Base-by-base conservation (phyloP, 441 rosid genomes). In the Pelargonium australe region DNA sequence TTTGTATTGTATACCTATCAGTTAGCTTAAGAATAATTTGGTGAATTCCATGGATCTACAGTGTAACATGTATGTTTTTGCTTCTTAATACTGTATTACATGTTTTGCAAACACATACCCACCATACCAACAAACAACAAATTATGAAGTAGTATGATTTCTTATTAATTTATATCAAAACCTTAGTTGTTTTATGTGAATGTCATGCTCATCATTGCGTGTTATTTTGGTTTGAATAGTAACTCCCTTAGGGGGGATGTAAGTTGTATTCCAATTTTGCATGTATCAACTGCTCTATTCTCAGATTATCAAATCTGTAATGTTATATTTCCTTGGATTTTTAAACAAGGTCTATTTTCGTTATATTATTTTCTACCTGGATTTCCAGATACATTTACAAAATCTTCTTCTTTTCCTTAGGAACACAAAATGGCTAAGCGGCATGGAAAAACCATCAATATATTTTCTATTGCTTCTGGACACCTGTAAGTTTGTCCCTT, bases 381-480 rank as follows among this genome's bases (percentile, higher is more conserved):
- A 2, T 16, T 31, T 60, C 12, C 14, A 3, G 37, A 60, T 60
- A 60, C 41, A 12, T 11, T 34, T 12, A 14, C 17, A 64, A 75
- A 40, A 31, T 63, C 65, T 68, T 66, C 79, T 53, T 64, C 75
- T 69, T 70, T 66, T 61, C 72, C 51, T 60, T 78, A 90, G 97
- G 90, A 81, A 76, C 85, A 77, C 74, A 80, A 84, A 72, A 89
- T 80, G 80, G 87, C 87, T 70, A 90, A 87, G 45, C 89, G 95
- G 68, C 85, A 71, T 70, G 98, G 98, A 83, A 88, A 85, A 82
- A 80, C 89, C 10, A 86, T 96, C 70, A 92, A 96, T 77, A 91
- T 96, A 49, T 96, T 92, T 73, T 96, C 98, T 68, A 78, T 96
- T 71, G 99, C 99, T 76, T 96, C 99, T 60, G 99, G 99, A 69